Evolutionary conservation across 345 rosid genomes (phyloP).

Genomic region (Heritiera littoralis): DNA sequence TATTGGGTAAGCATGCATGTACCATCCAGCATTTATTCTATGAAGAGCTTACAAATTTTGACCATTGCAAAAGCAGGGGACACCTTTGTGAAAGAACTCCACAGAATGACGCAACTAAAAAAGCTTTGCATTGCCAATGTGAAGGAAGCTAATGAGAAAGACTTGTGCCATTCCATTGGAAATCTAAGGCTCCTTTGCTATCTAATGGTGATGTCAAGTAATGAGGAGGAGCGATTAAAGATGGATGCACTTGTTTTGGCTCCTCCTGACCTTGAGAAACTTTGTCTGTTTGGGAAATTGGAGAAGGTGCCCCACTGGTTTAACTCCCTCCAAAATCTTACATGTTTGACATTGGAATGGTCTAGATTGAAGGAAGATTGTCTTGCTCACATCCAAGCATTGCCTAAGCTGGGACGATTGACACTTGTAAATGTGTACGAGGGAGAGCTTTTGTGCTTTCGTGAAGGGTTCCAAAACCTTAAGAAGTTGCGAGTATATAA

Average conservation of each 20-base stretch:
- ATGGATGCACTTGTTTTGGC: too few species aligned
- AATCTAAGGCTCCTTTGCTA: too few species aligned
- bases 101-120: constrained; percentile 32
- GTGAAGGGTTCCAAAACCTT: too few species aligned
- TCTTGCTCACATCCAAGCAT: constrained; percentile 15
- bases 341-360: constrained; percentile 27
- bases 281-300: too few species aligned
- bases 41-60: constrained; percentile 39
- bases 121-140: constrained; percentile 27
- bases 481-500: too few species aligned
- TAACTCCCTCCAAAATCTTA: constrained; percentile 28
- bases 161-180: too few species aligned
- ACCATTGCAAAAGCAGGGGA: constrained; percentile 26
- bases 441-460: too few species aligned
- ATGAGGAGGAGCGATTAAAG: too few species aligned
- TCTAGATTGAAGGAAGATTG: constrained; percentile 30
- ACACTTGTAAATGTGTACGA: not conserved
- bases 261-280: too few species aligned
- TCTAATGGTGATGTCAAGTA: too few species aligned
- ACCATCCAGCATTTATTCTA: constrained; percentile 5
- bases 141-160: not conserved
- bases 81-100: constrained; percentile 19
- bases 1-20: constrained; percentile 25
- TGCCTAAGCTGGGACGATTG: constrained; percentile 29
- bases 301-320: constrained; percentile 32